Percentiles rank a stretch among this genome's conserved stretches.
These are phyloP conservation scores for Physcomitrium patens DNA, from an alignment of 225 moss, liverwort and hornwort genomes.

Conservation along the genomic window DNA sequence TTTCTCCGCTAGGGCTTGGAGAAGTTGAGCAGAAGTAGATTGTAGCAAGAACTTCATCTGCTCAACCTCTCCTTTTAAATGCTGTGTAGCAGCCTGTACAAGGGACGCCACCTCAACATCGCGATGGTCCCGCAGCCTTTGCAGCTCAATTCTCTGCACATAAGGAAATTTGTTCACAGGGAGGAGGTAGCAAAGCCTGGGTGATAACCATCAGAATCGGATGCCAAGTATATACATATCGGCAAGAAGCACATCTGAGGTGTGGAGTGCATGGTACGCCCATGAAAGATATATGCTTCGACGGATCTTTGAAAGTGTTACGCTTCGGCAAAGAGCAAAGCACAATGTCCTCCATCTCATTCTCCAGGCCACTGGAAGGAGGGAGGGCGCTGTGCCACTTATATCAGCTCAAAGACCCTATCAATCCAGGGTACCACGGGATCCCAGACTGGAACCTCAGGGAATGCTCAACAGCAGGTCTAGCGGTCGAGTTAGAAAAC, in stretches of 20 bases:
- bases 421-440: too few species aligned
- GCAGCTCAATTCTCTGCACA: constrained; percentile 78
- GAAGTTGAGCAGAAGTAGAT: constrained; percentile 66
- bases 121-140: constrained; percentile 76
- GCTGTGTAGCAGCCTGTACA: constrained; percentile 62
- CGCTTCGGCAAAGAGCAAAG: not conserved
- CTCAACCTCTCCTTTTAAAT: constrained; percentile 80
- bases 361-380: too few species aligned
- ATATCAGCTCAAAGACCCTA: too few species aligned
- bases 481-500: not conserved
- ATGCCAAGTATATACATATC: too few species aligned
- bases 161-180: not conserved
- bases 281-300: not conserved
- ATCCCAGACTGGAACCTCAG: not conserved
- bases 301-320: not conserved
- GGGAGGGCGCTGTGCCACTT: too few species aligned
- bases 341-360: not conserved
- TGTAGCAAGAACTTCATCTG: constrained; percentile 68
- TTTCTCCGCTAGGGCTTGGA: constrained; percentile 72
- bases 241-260: not conserved
- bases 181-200: not conserved
- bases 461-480: not conserved
- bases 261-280: not conserved
- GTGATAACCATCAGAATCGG: not conserved
- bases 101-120: constrained; percentile 80